Base-by-base conservation (phyloP, 2,329 filamentous ascomycete species). In the Neonectria punicea region DNA sequence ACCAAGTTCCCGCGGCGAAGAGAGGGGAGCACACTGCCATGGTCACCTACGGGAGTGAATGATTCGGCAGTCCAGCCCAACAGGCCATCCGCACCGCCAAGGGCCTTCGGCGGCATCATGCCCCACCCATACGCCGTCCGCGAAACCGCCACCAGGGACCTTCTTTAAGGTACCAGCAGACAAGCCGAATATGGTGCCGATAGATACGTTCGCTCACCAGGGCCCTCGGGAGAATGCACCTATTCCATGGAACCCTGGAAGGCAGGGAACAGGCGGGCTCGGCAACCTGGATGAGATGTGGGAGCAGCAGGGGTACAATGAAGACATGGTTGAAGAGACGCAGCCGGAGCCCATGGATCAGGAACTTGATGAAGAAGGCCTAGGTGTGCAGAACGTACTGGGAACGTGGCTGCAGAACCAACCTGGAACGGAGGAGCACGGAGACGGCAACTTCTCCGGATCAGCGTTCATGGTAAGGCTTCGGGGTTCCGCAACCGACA, bases 61-160 rank as follows among this genome's bases (percentile, higher is more conserved):
- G 41, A 66, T 13, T 22, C 65, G 36, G 69, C 70, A 36, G 16
- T 28, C 11, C 60, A 58, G 53, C 50, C 22, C 5, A 71, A 72
- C 5, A 14, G 36, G 16, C 28, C 47, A 20, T 13, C n/a, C 43
- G 22, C 25, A 30, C 41, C 51, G 8, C 34, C 54, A 14, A 39
- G 53, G 13, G 7, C 61, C 10, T 63, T 67, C 9, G 46, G 60
- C 16, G 68, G 70, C 8, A 65, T 71, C 30, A 64, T 72, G 61
- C 65, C 68, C 20, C 64, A 73, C 9, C 64, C 70, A 1, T 73
- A 73, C 60, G 70, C 70, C 13, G 18, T 68, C 25, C 65, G 70
- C 0, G 62, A 61, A 32, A 67, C 69, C 16, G 57, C 70, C 49
- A 71, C 70, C 1, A 53, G 20, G 8, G 70, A 73, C 46, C 67